Conservation (phyloP, 768 basidiomycete species). For the Psilocybe tampanensis region DNA sequence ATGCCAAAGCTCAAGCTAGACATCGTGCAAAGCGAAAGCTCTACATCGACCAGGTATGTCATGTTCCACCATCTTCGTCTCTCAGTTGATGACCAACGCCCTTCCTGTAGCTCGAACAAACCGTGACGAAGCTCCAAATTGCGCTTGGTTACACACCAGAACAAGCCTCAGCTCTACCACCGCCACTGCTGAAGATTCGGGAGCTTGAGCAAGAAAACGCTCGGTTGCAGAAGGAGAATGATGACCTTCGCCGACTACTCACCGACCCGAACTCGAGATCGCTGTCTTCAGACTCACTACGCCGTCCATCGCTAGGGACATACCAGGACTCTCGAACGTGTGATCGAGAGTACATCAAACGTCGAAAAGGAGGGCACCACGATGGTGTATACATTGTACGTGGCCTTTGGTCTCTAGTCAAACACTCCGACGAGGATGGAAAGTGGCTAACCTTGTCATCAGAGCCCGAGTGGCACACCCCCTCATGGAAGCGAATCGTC, state of each 20-base stretch:
- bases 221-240: constrained; percentile 70
- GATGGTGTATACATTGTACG: constrained; percentile 60
- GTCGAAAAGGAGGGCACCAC: constrained; percentile 50
- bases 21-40: constrained; percentile 93
- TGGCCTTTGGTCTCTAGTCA: not conserved
- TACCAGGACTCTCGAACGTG: constrained; percentile 51
- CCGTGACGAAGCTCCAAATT: constrained; percentile 82
- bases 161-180: constrained; percentile 72
- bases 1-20: constrained; percentile 85
- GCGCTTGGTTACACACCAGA: constrained; percentile 74
- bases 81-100: not conserved
- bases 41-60: constrained; percentile 82
- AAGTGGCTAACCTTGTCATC: not conserved
- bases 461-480: constrained; percentile 51
- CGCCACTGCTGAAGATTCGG: constrained; percentile 73
- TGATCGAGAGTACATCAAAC: constrained; percentile 60
- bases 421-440: not conserved
- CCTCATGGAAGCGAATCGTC: constrained; percentile 39
- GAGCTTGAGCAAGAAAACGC: constrained; percentile 84
- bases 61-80: not conserved
- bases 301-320: constrained; percentile 47
- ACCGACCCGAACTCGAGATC: constrained; percentile 42
- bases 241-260: constrained; percentile 71
- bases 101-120: constrained; percentile 72
- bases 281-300: constrained; percentile 41